Base-by-base conservation (phyloP, 345 rosid species). In the Heritiera littoralis region DNA sequence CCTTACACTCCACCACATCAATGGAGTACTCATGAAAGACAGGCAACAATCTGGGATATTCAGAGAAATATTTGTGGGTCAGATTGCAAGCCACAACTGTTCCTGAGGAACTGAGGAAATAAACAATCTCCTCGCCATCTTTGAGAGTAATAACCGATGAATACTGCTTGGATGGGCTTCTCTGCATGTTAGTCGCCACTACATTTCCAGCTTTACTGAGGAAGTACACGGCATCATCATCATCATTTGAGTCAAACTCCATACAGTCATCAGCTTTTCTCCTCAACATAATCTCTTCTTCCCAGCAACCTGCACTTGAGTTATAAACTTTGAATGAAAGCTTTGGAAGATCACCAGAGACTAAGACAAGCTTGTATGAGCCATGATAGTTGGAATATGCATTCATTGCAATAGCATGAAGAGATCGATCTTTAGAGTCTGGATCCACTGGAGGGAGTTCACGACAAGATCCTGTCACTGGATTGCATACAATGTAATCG, bases 151-250 rank as follows among this genome's bases (percentile, higher is more conserved):
- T 81, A 54, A 94, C 90, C 0, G 98, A 93, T 48, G 98, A 93
- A 84, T 87, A 93, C 77, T 90, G 97, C 90, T 94, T 94, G 0
- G 95, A 89, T 13, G 98, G 97, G 72, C 92, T 94, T 84, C 98
- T 86, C 77, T 89, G 93, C 86, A 93, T 89, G 72, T 86, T 88
- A 0, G 97, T 90, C 2, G 90, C 58, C n/a, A 54, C 92, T 8
- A 92, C 93, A 20, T 88, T 89, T 67, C 98, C 98, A 9, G 91
- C 85, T 51, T 85, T 93, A 72, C 97, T 93, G 11, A 94, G 94
- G 86, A 90, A 94, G 86, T 94, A 94, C 10, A 94, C 86, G 11
- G 92, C 89, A 79, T 85, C 58, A 94, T 85, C 88, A 4, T 82
- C 88, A 4, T 82, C 84, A 41, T 71, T 78, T 3, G 60, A 84